These are phyloP conservation scores for Fusarium odoratissimum DNA, from an alignment of 2,329 filamentous ascomycete species.

Conservation along the genomic window DNA sequence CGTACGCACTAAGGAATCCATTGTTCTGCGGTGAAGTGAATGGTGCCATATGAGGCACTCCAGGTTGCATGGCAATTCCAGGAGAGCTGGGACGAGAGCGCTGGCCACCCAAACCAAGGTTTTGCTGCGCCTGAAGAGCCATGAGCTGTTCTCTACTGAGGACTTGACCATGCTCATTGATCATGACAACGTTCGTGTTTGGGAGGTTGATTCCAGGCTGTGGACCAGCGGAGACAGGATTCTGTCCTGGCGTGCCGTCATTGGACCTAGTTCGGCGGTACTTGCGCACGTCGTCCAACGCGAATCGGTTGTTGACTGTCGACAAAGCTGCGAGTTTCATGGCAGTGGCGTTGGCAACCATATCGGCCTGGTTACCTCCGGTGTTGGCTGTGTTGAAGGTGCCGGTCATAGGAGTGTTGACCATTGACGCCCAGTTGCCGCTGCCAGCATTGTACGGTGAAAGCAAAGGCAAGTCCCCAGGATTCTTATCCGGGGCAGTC, in stretches of 20 bases:
- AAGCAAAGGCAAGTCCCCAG: slow-evolving; percentile 80
- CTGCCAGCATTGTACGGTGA: slow-evolving; percentile 85
- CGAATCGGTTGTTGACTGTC: slow-evolving; percentile 98
- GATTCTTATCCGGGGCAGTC: slow-evolving; percentile 73
- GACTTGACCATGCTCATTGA: slow-evolving; percentile 91
- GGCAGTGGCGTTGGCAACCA: slow-evolving; percentile 97
- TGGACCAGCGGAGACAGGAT: slow-evolving; percentile 74
- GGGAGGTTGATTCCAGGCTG: slow-evolving; percentile 69
- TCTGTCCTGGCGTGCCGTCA: slow-evolving; percentile 74
- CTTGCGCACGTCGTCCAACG: slow-evolving; percentile 95
- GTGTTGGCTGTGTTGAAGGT: slow-evolving; percentile 74
- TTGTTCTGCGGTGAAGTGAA: slow-evolving; percentile 95
- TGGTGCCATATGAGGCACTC: slow-evolving; percentile 71
- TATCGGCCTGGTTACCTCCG: slow-evolving; percentile 82
- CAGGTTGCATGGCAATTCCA: slow-evolving; percentile 81
- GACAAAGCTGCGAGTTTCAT: slow-evolving; percentile 98
- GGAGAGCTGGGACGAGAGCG: slow-evolving; percentile 92
- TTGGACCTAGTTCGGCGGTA: slow-evolving; percentile 92
- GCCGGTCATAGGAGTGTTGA: slow-evolving; percentile 94
- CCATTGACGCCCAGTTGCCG: slow-evolving; percentile 98
- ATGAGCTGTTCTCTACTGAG: slow-evolving; percentile 87
- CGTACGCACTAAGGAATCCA: slow-evolving; percentile 91
- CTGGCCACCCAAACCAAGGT: slow-evolving; percentile 70
- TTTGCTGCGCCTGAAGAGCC: slow-evolving; percentile 77
- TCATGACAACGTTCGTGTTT: slow-evolving; percentile 87